These are phyloP conservation scores for Serendipita sp. DNA, from an alignment of 1,284 basidiomycete species.

Conservation along the genomic window DNA sequence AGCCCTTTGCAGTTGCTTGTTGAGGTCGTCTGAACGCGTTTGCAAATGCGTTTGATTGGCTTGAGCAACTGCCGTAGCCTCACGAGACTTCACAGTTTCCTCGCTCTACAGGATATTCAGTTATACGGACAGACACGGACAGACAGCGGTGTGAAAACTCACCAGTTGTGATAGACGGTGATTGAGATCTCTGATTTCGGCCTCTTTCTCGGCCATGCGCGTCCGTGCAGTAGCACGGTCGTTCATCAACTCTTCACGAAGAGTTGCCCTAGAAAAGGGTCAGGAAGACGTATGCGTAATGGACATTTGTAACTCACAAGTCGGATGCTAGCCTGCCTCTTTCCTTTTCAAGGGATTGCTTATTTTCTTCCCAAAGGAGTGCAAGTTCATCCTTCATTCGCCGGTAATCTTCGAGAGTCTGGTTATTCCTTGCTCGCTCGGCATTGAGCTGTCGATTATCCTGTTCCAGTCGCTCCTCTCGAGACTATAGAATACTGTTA, in stretches of 20 bases:
- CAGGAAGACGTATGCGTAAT: slow-evolving; percentile 18
- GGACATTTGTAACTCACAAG: slow-evolving; percentile 12
- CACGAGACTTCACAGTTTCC: slow-evolving; percentile 58
- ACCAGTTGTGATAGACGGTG: slow-evolving; percentile 58
- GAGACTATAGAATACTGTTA: neutral
- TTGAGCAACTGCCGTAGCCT: slow-evolving; percentile 58
- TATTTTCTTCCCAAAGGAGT: slow-evolving; percentile 4
- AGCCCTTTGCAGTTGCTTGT: slow-evolving; percentile 56
- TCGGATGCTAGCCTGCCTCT: neutral
- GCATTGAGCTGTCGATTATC: slow-evolving; percentile 1
- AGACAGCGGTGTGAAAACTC: slow-evolving; percentile 16
- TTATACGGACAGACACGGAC: too few species aligned
- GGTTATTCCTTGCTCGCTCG: neutral
- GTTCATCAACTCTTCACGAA: slow-evolving; percentile 45
- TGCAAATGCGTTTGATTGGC: slow-evolving; percentile 72
- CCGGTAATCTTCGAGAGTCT: slow-evolving; percentile 4
- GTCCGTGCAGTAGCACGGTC: slow-evolving; percentile 71
- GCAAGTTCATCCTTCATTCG: slow-evolving; percentile 5
- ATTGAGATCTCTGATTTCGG: slow-evolving; percentile 67
- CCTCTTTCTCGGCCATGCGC: slow-evolving; percentile 59
- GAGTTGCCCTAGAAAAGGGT: slow-evolving; percentile 23
- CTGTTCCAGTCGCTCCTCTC: slow-evolving; percentile 2
- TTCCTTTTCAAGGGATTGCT: neutral
- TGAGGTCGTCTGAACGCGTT: slow-evolving; percentile 58
- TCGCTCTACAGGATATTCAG: slow-evolving; percentile 29